A percentile compares a stretch with the other conserved stretches of the same genome.
phyloP scores from a whole-genome alignment of 306 rosid genomes.

The Mucuna pruriens region DNA sequence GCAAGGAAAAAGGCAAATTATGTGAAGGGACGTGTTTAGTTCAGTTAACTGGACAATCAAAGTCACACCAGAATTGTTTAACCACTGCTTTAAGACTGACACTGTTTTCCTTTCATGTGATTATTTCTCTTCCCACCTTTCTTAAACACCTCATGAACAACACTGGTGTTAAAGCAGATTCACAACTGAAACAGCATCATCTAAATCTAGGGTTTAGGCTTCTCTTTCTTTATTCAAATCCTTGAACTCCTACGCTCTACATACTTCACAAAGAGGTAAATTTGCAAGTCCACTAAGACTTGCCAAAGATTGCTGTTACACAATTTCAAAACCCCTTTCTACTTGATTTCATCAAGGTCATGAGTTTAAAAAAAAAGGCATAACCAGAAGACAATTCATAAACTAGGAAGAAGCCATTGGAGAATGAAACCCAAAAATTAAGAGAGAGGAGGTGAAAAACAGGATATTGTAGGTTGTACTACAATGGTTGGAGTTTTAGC shows the following conservation, averaged over 20 bases:
- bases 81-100: not conserved
- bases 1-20: not conserved
- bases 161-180: not conserved
- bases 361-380: not conserved
- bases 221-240: not conserved
- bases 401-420: not conserved
- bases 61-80: not conserved
- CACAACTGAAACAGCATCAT: not conserved
- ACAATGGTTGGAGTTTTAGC: not conserved
- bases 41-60: not conserved
- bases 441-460: not conserved
- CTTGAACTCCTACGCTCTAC: not conserved
- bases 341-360: not conserved
- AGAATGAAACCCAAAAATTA: not conserved
- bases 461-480: not conserved
- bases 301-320: not conserved
- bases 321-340: not conserved
- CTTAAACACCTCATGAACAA: not conserved
- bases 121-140: not conserved
- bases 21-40: not conserved
- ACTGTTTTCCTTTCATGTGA: not conserved
- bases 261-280: not conserved
- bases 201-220: not conserved
- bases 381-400: not conserved
- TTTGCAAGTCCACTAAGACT: not conserved